phyloP scores from a whole-genome alignment of 352 stramenopile species.

The Phytophthora litchii region DNA sequence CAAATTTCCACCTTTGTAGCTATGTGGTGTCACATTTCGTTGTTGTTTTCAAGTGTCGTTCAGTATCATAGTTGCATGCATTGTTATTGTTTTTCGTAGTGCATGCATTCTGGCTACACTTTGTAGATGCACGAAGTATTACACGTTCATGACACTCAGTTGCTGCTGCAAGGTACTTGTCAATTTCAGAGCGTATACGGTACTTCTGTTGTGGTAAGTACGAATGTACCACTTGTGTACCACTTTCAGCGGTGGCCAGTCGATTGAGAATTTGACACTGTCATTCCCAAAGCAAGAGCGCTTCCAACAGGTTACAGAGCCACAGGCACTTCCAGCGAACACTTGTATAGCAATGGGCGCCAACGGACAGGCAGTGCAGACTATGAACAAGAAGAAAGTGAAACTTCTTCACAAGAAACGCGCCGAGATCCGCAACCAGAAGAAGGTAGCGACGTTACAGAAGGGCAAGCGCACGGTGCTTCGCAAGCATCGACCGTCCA shows the following conservation, averaged over 20 bases:
- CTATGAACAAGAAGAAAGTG: slow-evolving; percentile 89
- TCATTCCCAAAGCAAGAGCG: slow-evolving; percentile 25
- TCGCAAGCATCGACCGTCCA: slow-evolving; percentile 71
- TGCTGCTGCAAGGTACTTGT: too few relatives aligned
- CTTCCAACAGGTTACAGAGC: slow-evolving; percentile 5
- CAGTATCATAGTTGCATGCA: too few relatives aligned
- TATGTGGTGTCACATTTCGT: neutral
- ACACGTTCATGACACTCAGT: neutral
- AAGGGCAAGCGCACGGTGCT: slow-evolving; percentile 64
- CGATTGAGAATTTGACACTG: slow-evolving; percentile 20
- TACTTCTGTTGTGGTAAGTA: slow-evolving; percentile 25
- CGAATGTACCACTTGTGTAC: slow-evolving; percentile 45
- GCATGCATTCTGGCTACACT: too few relatives aligned
- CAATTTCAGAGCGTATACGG: slow-evolving; percentile 6
- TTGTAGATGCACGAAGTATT: too few relatives aligned
- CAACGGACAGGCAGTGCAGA: slow-evolving; percentile 72
- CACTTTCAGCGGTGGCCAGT: slow-evolving; percentile 36
- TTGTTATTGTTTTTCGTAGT: too few relatives aligned
- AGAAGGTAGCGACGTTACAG: slow-evolving; percentile 71
- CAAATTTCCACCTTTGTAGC: slow-evolving; percentile 13
- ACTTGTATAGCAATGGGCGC: slow-evolving; percentile 36
- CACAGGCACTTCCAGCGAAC: slow-evolving; percentile 7
- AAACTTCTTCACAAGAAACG: slow-evolving; percentile 89
- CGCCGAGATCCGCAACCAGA: slow-evolving; percentile 73
- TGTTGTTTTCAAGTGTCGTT: too few relatives aligned